A percentile compares a stretch with the other conserved stretches of the same genome.
These are phyloP conservation scores for Scutellospora calospora DNA, from an alignment of 371 early-diverging fungal genomes.

Conservation along the genomic window DNA sequence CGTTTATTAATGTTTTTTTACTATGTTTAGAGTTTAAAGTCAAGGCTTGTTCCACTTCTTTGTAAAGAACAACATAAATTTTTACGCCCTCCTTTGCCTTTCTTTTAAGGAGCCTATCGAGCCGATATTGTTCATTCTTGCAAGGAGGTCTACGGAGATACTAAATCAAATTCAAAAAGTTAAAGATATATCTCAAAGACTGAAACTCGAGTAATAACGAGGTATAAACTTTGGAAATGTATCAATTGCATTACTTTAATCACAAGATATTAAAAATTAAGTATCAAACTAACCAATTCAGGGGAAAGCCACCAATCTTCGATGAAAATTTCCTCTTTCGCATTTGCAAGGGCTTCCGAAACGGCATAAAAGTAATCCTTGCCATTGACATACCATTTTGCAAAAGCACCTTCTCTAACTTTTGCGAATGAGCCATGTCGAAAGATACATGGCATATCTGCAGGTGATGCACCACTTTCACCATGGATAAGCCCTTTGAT, in stretches of 20 bases:
- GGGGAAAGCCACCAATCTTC: conserved; percentile 93
- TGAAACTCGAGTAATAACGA: too few species aligned
- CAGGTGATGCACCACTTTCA: too few species aligned
- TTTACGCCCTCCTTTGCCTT: conserved; percentile 89
- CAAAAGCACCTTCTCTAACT: conserved; percentile 69
- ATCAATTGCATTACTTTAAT: neutral
- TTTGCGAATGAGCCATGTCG: conserved; percentile 73
- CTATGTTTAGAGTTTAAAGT: conserved; percentile 86
- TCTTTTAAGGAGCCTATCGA: conserved; percentile 81
- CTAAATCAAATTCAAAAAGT: conserved; percentile 46
- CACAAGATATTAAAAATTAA: neutral
- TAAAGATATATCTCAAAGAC: neutral
- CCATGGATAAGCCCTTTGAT: too few species aligned
- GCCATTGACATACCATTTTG: conserved; percentile 84
- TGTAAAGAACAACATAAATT: conserved; percentile 90
- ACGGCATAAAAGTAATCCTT: conserved; percentile 85
- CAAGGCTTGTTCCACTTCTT: conserved; percentile 85
- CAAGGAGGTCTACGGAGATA: conserved; percentile 82
- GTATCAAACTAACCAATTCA: conserved; percentile 64
- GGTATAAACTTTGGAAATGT: too few species aligned
- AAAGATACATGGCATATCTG: conserved; percentile 43
- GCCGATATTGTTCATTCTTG: conserved; percentile 76
- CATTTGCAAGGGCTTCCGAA: conserved; percentile 78
- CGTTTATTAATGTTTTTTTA: conserved; percentile 73
- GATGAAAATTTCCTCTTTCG: conserved; percentile 80